Conservation (phyloP, 228 moss, liverwort and hornwort genomes). For the Sphagnum magellanicum region DNA sequence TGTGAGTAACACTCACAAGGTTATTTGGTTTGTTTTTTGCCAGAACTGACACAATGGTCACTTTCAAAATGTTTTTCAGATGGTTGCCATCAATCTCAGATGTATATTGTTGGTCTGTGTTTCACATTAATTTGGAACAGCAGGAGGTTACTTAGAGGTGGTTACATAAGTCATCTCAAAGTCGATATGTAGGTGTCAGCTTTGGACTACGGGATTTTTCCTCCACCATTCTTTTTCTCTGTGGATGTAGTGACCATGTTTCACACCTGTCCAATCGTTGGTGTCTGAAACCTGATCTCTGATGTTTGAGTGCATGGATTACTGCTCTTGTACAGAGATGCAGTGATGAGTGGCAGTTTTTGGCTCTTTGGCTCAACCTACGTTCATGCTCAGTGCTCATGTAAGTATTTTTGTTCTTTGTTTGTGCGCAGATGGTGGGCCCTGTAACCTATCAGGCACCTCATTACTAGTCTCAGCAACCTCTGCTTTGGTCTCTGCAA, state of each 20-base stretch:
- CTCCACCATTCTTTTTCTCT: too few species aligned
- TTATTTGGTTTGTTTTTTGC: too few species aligned
- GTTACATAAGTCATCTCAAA: neutral
- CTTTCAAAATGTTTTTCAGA: too few species aligned
- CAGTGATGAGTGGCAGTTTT: slow-evolving; percentile 1
- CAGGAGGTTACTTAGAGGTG: neutral
- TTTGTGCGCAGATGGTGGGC: slow-evolving; percentile 63
- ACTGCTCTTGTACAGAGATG: neutral
- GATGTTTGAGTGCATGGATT: neutral
- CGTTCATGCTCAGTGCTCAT: neutral
- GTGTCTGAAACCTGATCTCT: neutral
- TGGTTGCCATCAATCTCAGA: too few species aligned
- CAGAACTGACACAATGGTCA: too few species aligned
- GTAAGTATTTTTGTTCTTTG: slow-evolving; percentile 2
- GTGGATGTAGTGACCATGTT: too few species aligned
- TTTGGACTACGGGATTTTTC: too few species aligned
- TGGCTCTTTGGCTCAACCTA: neutral
- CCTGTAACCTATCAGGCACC: slow-evolving; percentile 76
- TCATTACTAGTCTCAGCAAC: slow-evolving; percentile 32
- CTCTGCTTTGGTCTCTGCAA: slow-evolving; percentile 14
- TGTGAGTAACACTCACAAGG: too few species aligned
- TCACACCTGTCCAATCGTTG: neutral
- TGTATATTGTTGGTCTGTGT: too few species aligned
- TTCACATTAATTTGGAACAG: too few species aligned
- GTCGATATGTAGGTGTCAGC: neutral